These are phyloP conservation scores for Akanthomyces muscarius DNA, from an alignment of 2,329 filamentous ascomycete genomes.

Conservation along the genomic window DNA sequence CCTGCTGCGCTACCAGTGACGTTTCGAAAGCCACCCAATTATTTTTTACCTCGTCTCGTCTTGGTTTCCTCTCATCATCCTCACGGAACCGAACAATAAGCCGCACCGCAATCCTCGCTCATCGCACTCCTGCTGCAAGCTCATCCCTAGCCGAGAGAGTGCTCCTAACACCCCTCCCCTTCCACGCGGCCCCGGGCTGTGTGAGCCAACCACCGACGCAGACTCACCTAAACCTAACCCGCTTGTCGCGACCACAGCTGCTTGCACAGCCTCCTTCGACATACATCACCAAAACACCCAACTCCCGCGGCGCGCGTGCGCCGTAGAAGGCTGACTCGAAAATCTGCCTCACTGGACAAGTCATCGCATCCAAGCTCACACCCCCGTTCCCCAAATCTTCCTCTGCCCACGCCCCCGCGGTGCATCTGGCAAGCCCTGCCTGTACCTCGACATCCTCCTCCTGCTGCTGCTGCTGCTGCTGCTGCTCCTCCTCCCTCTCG, in stretches of 20 bases:
- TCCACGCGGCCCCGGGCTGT: slow-evolving; percentile 24
- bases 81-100: not conserved
- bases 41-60: not conserved
- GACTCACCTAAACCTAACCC: slow-evolving; percentile 17
- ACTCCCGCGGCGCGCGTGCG: slow-evolving; percentile 34
- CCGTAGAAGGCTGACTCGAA: slow-evolving; percentile 42
- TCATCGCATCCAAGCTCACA: slow-evolving; percentile 1
- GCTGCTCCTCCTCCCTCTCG: not conserved
- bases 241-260: slow-evolving; percentile 28
- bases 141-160: not conserved
- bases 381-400: not conserved
- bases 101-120: not conserved
- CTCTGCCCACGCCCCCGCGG: slow-evolving; percentile 4
- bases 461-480: too few relatives aligned
- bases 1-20: slow-evolving; percentile 6
- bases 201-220: slow-evolving; percentile 8
- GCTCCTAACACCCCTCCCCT: slow-evolving; percentile 22
- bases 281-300: slow-evolving; percentile 2
- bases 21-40: not conserved
- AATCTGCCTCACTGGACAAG: slow-evolving; percentile 36
- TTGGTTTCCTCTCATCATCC: not conserved
- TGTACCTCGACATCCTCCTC: too few relatives aligned
- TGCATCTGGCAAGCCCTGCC: not conserved
- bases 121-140: not conserved
- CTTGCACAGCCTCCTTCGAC: slow-evolving; percentile 37